Base-by-base conservation (phyloP, 2,329 filamentous ascomycete genomes). In the Graphium sp. region DNA sequence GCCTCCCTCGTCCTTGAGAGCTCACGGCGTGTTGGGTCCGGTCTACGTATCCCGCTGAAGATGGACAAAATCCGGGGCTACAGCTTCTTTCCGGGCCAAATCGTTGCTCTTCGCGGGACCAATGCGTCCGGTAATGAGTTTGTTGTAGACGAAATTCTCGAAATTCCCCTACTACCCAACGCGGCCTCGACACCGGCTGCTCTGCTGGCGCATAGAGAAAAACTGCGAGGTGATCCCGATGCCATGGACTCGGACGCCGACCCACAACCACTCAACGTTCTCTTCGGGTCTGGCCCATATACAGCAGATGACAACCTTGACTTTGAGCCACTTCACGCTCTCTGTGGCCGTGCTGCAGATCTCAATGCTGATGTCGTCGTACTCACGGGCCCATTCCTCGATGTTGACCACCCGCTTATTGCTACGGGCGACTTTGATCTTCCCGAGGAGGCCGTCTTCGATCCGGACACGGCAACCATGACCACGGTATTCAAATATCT, bases 71-170 rank as follows among this genome's bases (percentile, higher is more conserved):
- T 92, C 2, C 55, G 61, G 18, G 37, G 66, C 2, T 89, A 78
- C 52, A 77, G 82, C 45, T 82, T 95, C 56, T 95, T 95, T 47
- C 89, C 87, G 0, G 89, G 89, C 5, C 85, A 95, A 46, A 83
- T 95, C 29, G 82, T 93, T 18, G 89, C 87, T 6, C 53, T 95
- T 17, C 67, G 67, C 35, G 89, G 89, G 6, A 83, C 74, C 40
- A 98, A 98, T 46, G 74, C 83, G 13, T 83, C 82, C 1, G 87
- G 87, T 0, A 66, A 74, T 21, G 76, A 80, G 41, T 94, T 95
- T 40, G 66, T 74, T 1, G 83, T 89, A 18, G 73, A 67, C 19
- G 74, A 94, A 43, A 53, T 89, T 4, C 60, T 95, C 6, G 58
- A 74, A 1, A 54, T 83, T 3, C 89, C 89, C 3, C 58, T 82